phyloP scores from a whole-genome alignment of 1,139 yeast genomes.

The Yamadazyma songkhlaensis region DNA sequence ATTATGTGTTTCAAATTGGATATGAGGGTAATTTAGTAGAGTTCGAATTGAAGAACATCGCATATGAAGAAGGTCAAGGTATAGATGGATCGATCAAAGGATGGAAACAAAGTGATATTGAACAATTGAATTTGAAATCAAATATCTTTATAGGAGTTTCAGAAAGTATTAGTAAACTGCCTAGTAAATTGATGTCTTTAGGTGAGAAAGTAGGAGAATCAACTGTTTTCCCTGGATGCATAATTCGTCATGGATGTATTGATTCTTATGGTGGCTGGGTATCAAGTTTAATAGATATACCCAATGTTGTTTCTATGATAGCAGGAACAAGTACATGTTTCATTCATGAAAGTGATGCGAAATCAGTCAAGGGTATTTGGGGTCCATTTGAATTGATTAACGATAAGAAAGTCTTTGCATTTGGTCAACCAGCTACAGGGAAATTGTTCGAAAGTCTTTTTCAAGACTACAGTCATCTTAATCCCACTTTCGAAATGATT shows the following conservation, averaged over 20 bases:
- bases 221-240: constrained; percentile 6
- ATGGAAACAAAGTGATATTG: constrained; percentile 35
- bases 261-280: constrained; percentile 61
- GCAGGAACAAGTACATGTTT: constrained; percentile 66
- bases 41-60: constrained; percentile 8
- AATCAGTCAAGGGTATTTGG: constrained; percentile 47
- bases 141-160: constrained; percentile 19
- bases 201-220: constrained; percentile 22
- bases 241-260: constrained; percentile 48
- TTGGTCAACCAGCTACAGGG: constrained; percentile 61
- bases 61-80: constrained; percentile 19
- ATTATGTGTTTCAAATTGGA: constrained; percentile 33
- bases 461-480: constrained; percentile 21
- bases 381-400: constrained; percentile 47
- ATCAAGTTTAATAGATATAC: constrained; percentile 21
- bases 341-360: constrained; percentile 25
- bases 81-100: constrained; percentile 60
- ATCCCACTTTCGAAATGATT: constrained; percentile 24
- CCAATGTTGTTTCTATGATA: constrained; percentile 39
- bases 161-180: constrained; percentile 6
- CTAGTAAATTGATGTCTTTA: constrained; percentile 10
- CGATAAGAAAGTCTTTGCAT: constrained; percentile 37
- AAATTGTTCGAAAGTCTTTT: constrained; percentile 46
- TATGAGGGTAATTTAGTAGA: constrained; percentile 14
- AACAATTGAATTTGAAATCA: constrained; percentile 15